Evolutionary conservation across 108 stramenopile genomes (phyloP), one percentile per base, ranked within the genome.

Genomic region (Thalassiosira profunda): DNA sequence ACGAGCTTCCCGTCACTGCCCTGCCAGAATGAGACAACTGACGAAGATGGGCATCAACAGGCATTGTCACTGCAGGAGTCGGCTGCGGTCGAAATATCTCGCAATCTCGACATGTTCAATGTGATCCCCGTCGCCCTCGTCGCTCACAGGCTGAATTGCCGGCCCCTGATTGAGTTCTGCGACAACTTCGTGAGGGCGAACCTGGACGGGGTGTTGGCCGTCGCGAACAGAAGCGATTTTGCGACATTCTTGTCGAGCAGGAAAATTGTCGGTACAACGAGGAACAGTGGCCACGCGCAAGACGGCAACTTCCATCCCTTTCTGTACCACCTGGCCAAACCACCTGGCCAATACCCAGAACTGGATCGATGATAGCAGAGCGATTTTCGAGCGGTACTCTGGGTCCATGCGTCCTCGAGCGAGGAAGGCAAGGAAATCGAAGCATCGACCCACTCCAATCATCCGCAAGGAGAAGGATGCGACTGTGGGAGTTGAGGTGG

Each of bases 31-130:
- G 12, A 24, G 5, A 5, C 26, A 17, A 41, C 34, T 55, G n/a
- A n/a, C n/a, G 10, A 7, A 9, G 26, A 15, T 31, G n/a, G 29
- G 47, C n/a, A n/a, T n/a, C n/a, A n/a, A n/a, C n/a, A n/a, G n/a
- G 44, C 35, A 20, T 33, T 43, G 47, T 38, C 55, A 30, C 73
- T 94, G 3, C 88, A 91, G 61, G 46, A 63, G 17, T 58, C 82
- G 26, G 86, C 87, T 24, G 83, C 85, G 4, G 44, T 60, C 8
- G 58, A 69, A 58, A 74, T 86, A 23, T 81, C 76, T 14, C 71
- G 87, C 20, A 81, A 91, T 37, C 81, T 94, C 0, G 93, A 94
- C 49, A 18, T 90, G 28, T 91, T 89, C 65, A 94, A 94, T 72
- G 87, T 86, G 0, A 66, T 91, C 20, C 90, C 93, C 2, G 63